Percentiles rank a stretch among this genome's conserved stretches.
phyloP scores from a whole-genome alignment of 345 rosid genomes.

The Syzygium oleosum region DNA sequence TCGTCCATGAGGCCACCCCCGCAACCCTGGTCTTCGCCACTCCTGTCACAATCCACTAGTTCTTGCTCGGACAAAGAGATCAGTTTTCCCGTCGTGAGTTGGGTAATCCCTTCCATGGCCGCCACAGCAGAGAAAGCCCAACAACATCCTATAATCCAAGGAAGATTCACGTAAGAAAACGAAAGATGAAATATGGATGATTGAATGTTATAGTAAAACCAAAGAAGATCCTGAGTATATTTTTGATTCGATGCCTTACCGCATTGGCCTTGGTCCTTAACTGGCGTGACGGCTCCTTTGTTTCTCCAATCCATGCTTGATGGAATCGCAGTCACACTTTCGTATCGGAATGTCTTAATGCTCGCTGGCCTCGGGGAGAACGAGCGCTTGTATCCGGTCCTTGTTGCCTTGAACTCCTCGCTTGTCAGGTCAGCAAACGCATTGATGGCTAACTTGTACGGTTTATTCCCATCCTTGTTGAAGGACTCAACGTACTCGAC shows the following conservation, averaged over 20 bases:
- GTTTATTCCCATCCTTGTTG: constrained; percentile 4
- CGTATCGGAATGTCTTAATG: neutral
- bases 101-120: constrained; percentile 8
- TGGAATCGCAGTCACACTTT: neutral
- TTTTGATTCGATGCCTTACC: neutral
- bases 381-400: constrained; percentile 3
- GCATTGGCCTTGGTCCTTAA: constrained; percentile 6
- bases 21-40: neutral
- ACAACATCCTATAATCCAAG: constrained; percentile 2
- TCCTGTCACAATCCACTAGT: constrained; percentile 4
- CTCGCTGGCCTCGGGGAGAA: neutral
- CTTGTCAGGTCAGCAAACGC: constrained; percentile 26
- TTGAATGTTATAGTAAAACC: neutral
- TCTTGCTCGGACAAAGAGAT: constrained; percentile 8
- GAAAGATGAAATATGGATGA: neutral
- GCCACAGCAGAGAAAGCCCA: constrained; percentile 11
- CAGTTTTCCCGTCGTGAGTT: constrained; percentile 1
- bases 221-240: neutral
- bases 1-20: constrained; percentile 8
- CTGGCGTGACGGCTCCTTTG: neutral
- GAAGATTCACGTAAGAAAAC: neutral
- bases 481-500: constrained; percentile 19
- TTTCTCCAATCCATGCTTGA: constrained; percentile 1
- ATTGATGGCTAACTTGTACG: constrained; percentile 27
- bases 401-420: constrained; percentile 12